Evolutionary conservation across 2,329 filamentous ascomycete species (phyloP).

Genomic region (Camillea tinctor): DNA sequence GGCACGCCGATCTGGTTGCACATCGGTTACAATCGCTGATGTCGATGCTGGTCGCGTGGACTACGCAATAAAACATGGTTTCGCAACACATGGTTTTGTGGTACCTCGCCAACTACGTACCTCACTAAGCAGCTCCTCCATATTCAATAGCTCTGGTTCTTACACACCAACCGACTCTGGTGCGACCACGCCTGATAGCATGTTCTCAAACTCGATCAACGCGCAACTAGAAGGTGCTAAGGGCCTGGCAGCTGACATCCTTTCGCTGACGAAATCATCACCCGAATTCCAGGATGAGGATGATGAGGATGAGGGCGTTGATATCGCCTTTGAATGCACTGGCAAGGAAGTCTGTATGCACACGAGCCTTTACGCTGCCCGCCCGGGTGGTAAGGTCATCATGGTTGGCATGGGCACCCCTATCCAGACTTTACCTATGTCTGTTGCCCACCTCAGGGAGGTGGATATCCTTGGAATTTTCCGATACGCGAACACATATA

Average conservation of each 20-base stretch:
- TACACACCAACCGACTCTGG: constrained; percentile 46
- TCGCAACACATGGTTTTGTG: constrained; percentile 59
- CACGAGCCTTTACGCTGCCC: constrained; percentile 69
- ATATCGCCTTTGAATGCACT: constrained; percentile 74
- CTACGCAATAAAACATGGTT: constrained; percentile 58
- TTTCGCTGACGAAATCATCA: constrained; percentile 38
- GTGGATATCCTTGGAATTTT: constrained; percentile 76
- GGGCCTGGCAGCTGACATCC: constrained; percentile 47
- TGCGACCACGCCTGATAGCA: constrained; percentile 44
- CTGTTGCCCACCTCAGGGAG: constrained; percentile 69
- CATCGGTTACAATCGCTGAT: constrained; percentile 59
- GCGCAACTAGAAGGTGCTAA: constrained; percentile 52
- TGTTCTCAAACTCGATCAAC: constrained; percentile 44
- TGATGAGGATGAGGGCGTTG: constrained; percentile 64
- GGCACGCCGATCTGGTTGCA: constrained; percentile 59
- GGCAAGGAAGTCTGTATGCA: constrained; percentile 75
- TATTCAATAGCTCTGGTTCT: constrained; percentile 42
- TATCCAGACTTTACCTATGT: constrained; percentile 71
- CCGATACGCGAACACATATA: constrained; percentile 74
- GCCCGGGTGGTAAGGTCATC: constrained; percentile 68
- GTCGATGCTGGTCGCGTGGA: constrained; percentile 58
- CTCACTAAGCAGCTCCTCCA: constrained; percentile 44
- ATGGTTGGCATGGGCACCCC: constrained; percentile 81
- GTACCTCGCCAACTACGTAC: constrained; percentile 45
- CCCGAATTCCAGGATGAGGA: constrained; percentile 40